phyloP scores from a whole-genome alignment of 2,329 filamentous ascomycete genomes.

The Colletotrichum kahawae region DNA sequence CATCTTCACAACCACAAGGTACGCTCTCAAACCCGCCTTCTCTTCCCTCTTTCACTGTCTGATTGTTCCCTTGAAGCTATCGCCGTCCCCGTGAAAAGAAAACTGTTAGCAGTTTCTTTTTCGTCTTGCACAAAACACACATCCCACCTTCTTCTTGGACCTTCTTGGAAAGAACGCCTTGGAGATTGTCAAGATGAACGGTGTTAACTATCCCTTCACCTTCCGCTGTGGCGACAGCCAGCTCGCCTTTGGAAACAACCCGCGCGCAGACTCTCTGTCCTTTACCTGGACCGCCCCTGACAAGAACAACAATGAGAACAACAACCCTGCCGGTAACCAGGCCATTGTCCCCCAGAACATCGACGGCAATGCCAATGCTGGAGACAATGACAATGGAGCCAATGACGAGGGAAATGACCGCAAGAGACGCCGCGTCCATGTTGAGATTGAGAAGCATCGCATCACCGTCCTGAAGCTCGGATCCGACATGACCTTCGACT shows the following conservation, averaged over 20 bases:
- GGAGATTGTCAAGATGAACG: neutral
- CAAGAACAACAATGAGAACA: neutral
- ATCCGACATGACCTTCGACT: neutral
- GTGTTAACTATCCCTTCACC: neutral
- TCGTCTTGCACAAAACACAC: neutral
- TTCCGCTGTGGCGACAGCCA: neutral
- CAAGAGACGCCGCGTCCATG: conserved; percentile 1
- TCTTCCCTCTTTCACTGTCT: neutral
- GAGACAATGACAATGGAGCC: neutral
- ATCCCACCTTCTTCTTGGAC: neutral
- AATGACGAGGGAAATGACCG: neutral
- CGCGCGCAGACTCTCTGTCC: neutral
- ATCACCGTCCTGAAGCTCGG: neutral
- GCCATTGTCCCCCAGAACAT: neutral
- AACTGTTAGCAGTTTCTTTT: neutral
- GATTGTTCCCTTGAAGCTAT: neutral
- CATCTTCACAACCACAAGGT: neutral
- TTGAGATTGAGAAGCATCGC: neutral
- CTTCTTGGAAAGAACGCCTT: neutral
- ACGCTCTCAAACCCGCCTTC: neutral
- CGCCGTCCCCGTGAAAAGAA: neutral
- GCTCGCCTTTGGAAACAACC: neutral
- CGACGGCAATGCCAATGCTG: neutral
- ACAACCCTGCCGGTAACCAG: neutral
- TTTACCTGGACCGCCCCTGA: neutral